These are phyloP conservation scores for Auriscalpium vulgare DNA, from an alignment of 768 basidiomycete genomes.

Conservation along the genomic window DNA sequence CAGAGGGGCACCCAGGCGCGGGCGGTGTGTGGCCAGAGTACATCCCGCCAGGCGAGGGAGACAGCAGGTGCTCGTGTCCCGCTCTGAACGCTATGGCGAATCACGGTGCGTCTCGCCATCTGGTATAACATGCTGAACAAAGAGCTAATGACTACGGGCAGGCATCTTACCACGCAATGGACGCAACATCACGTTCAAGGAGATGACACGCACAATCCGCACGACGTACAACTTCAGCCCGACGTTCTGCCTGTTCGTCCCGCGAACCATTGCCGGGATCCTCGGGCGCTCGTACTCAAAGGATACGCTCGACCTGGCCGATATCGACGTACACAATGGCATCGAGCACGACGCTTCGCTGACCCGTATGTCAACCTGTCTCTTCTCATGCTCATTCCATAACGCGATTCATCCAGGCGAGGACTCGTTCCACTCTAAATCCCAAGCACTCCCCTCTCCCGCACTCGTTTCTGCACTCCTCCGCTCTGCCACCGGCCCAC, in stretches of 20 bases:
- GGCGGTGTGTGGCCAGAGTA: conserved; percentile 67
- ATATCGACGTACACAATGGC: conserved; percentile 66
- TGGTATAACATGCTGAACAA: no score
- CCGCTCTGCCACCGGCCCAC: conserved; percentile 49
- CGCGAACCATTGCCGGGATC: conserved; percentile 50
- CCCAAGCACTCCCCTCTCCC: conserved; percentile 47
- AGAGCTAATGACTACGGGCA: background rate
- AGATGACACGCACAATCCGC: conserved; percentile 35
- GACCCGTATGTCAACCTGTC: conserved; percentile 32
- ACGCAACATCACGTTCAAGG: conserved; percentile 55
- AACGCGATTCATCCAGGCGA: conserved; percentile 34
- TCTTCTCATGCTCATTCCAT: conserved; percentile 1
- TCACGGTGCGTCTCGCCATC: conserved; percentile 42
- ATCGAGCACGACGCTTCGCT: conserved; percentile 68
- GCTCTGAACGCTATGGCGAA: conserved; percentile 78
- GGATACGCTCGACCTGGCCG: conserved; percentile 56
- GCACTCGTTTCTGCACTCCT: conserved; percentile 48
- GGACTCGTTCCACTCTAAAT: conserved; percentile 36
- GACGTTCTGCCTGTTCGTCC: conserved; percentile 60
- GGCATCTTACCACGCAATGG: conserved; percentile 53
- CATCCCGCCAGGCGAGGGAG: conserved; percentile 45
- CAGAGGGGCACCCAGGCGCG: conserved; percentile 45
- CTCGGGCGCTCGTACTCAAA: conserved; percentile 45
- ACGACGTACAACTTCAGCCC: conserved; percentile 63
- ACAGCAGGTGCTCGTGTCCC: conserved; percentile 69